Evolutionary conservation across 2,329 filamentous ascomycete genomes (phyloP), one percentile per base, ranked within the genome.

Genomic region (Aspergillus uvarum): DNA sequence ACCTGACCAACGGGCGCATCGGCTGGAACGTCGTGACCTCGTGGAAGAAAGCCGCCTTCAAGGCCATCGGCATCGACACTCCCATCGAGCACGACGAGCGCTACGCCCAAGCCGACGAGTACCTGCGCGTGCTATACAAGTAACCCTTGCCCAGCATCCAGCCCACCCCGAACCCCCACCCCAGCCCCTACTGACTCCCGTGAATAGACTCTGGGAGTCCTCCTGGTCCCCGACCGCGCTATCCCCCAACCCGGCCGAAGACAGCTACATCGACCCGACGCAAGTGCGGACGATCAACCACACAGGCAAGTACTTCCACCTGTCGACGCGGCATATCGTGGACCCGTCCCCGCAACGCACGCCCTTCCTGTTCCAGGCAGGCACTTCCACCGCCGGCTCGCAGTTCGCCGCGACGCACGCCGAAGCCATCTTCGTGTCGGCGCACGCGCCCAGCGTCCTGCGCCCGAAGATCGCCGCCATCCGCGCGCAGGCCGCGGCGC

Each of bases 1-100:
- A 88, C 69, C 75, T 89, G 48, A 88, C 86, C 0, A 76, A 80
- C 3, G 86, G 86, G 0, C 77, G 86, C 0, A 80, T 88, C 35
- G 86, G 84, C 0, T 88, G 86, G 87, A 89, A 89, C 62, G 87
- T 89, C 21, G 87, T 89, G 0, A 88, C 86, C 0, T 82, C 79
- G 1, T 87, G 83, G 80, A 85, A 85, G 68, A 87, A 87, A 66
- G 80, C 83, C 0, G 85, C 85, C 0, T 86, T 86, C 70, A 86
- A 87, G 66, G 85, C 84, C 0, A 86, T 88, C 57, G 85, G 85
- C 0, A 68, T 87, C 2, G 82, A 86, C 12, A 81, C 72, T 4
- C 82, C 82, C 0, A 83, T 85, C 32, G 81, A 85, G 58, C 86
- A 88, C 63, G 86, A 88, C 47, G 80, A 87, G 67, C 79, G 85